phyloP scores from a whole-genome alignment of 2,329 filamentous ascomycete genomes.

The Pseudopyricularia javanii region DNA sequence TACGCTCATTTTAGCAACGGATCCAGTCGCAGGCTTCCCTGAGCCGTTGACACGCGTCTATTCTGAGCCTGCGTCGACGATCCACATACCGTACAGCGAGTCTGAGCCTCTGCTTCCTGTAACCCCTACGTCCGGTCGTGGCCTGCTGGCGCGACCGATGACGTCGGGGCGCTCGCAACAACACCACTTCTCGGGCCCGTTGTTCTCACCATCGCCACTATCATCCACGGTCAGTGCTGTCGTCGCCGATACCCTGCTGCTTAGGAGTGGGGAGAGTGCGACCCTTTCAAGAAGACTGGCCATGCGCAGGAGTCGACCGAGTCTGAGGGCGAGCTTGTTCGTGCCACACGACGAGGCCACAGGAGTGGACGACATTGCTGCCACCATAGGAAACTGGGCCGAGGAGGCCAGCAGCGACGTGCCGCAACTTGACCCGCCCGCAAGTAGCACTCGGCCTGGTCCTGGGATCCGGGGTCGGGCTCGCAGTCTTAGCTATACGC shows the following conservation, averaged over 20 bases:
- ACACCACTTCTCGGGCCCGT: slow-evolving; percentile 29
- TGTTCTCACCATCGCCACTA: slow-evolving; percentile 47
- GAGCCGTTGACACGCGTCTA: background rate
- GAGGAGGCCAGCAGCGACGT: background rate
- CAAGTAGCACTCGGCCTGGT: background rate
- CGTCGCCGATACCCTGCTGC: slow-evolving; percentile 40
- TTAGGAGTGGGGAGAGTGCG: slow-evolving; percentile 20
- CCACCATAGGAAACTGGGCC: background rate
- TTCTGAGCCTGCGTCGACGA: slow-evolving; percentile 12
- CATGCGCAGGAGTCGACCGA: slow-evolving; percentile 32
- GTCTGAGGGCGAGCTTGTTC: slow-evolving; percentile 41
- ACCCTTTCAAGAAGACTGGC: slow-evolving; percentile 28
- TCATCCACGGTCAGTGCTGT: slow-evolving; percentile 47
- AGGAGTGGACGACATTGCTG: slow-evolving; percentile 1
- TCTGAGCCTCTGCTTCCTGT: background rate
- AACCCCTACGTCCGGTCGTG: background rate
- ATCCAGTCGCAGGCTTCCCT: background rate
- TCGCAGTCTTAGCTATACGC: slow-evolving; percentile 23
- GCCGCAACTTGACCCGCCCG: background rate
- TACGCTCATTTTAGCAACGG: background rate
- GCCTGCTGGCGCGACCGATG: background rate
- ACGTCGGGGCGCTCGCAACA: slow-evolving; percentile 16
- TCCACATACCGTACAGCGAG: slow-evolving; percentile 7
- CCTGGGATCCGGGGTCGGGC: slow-evolving; percentile 6
- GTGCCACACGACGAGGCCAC: slow-evolving; percentile 31